Conservation (phyloP, 1,284 basidiomycete genomes). For the Trichosporon inkin region DNA sequence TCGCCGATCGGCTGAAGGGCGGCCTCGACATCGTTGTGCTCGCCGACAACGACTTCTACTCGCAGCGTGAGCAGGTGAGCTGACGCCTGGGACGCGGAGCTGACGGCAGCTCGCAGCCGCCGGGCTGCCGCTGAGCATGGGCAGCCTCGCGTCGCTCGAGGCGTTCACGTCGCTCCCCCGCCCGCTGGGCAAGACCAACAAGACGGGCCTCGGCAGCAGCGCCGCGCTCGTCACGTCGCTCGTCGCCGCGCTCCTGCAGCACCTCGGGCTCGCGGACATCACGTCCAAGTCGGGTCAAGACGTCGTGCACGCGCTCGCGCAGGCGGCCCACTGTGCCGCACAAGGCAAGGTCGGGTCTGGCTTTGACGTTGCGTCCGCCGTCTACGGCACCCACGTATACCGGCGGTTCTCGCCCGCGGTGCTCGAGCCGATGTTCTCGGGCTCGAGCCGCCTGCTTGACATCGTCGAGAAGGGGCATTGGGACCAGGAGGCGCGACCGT, state of each 20-base stretch:
- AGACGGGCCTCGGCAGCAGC: conserved; percentile 73
- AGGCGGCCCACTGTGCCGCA: conserved; percentile 91
- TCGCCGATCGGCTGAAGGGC: conserved; percentile 39
- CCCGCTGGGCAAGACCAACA: conserved; percentile 76
- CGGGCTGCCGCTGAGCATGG: conserved; percentile 55
- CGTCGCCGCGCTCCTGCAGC: conserved; percentile 76
- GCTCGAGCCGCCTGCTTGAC: conserved; percentile 43
- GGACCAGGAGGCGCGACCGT: conserved; percentile 56
- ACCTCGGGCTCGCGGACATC: conserved; percentile 62
- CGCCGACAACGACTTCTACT: conserved; percentile 98
- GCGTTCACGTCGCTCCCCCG: conserved; percentile 73
- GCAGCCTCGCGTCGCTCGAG: conserved; percentile 61
- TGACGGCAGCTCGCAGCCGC: conserved; percentile 58
- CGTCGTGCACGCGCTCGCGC: conserved; percentile 87
- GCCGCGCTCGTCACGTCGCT: not conserved
- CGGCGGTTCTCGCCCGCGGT: conserved; percentile 77
- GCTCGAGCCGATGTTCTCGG: conserved; percentile 62
- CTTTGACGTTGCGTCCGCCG: conserved; percentile 91
- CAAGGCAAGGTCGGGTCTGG: conserved; percentile 98
- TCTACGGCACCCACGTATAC: conserved; percentile 93
- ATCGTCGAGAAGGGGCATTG: conserved; percentile 48
- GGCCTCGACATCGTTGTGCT: conserved; percentile 70
- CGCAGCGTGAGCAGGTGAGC: conserved; percentile 75
- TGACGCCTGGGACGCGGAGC: not conserved
- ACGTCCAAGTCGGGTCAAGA: conserved; percentile 34